These are phyloP conservation scores for Solanum bulbocastanum DNA, from an alignment of 257 asterid genomes.

Conservation along the genomic window DNA sequence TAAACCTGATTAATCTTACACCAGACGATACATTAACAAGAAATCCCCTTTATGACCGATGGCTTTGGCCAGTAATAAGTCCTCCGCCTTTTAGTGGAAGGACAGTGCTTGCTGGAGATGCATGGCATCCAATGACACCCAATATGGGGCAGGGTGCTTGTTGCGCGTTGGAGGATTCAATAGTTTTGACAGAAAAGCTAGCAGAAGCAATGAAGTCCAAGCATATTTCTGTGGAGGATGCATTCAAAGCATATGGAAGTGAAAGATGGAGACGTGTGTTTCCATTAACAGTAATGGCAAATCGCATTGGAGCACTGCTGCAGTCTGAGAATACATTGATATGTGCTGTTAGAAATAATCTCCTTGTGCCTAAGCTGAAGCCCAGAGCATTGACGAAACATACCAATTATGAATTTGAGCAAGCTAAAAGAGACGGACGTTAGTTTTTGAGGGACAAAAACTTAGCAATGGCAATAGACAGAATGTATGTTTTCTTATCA, in stretches of 20 bases:
- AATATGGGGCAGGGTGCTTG: slow-evolving; percentile 92
- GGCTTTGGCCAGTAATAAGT: slow-evolving; percentile 76
- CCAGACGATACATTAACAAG: slow-evolving; percentile 56
- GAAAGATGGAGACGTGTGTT: slow-evolving; percentile 62
- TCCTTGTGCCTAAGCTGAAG: slow-evolving; percentile 50
- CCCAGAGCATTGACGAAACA: slow-evolving; percentile 54
- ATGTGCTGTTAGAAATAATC: slow-evolving; percentile 51
- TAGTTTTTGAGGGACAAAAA: neutral
- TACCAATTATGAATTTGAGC: slow-evolving; percentile 51
- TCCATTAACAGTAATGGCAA: slow-evolving; percentile 49
- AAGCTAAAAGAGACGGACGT: neutral
- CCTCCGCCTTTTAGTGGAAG: slow-evolving; percentile 51
- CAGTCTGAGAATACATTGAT: slow-evolving; percentile 52
- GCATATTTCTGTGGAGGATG: slow-evolving; percentile 35
- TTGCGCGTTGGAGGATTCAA: slow-evolving; percentile 72
- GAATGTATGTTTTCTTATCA: neutral
- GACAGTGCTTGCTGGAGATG: slow-evolving; percentile 74
- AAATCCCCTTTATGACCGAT: slow-evolving; percentile 65
- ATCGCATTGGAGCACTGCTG: slow-evolving; percentile 45
- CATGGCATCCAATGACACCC: slow-evolving; percentile 99
- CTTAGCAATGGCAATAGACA: neutral
- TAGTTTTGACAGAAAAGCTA: slow-evolving; percentile 45
- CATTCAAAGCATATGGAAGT: slow-evolving; percentile 44
- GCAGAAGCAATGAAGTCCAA: slow-evolving; percentile 29
- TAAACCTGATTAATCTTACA: slow-evolving; percentile 37